A percentile compares a stretch with the other conserved stretches of the same genome.
phyloP scores from a whole-genome alignment of 2,329 filamentous ascomycete species.

The Zasmidium citrigriseum region DNA sequence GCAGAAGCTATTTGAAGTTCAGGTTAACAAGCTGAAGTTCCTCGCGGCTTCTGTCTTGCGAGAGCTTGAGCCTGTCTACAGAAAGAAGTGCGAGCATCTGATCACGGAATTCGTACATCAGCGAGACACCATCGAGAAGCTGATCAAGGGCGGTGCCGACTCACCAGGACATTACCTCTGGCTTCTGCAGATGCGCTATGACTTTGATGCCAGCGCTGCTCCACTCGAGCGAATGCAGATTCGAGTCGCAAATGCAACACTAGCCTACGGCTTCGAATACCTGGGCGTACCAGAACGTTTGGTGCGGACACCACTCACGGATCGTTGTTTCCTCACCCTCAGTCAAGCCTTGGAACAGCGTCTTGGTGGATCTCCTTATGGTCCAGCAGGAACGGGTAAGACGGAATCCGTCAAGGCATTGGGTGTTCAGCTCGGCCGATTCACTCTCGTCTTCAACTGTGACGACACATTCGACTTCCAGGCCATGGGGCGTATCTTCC shows the following conservation, averaged over 20 bases:
- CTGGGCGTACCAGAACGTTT: constrained; percentile 94
- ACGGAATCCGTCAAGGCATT: constrained; percentile 98
- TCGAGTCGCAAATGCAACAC: constrained; percentile 93
- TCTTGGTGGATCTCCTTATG: constrained; percentile 94
- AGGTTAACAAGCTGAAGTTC: constrained; percentile 80
- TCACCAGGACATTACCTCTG: constrained; percentile 83
- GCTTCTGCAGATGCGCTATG: constrained; percentile 96
- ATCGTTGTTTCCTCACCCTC: constrained; percentile 96
- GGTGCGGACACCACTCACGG: constrained; percentile 93
- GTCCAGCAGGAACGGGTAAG: constrained; percentile 96
- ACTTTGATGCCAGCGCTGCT: constrained; percentile 81
- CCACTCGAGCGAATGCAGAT: constrained; percentile 80
- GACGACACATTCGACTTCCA: constrained; percentile 99
- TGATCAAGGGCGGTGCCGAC: constrained; percentile 73
- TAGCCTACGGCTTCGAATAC: constrained; percentile 98
- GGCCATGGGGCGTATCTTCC: constrained; percentile 98
- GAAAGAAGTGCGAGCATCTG: constrained; percentile 97
- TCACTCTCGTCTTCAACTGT: constrained; percentile 98
- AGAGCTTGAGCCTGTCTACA: constrained; percentile 80
- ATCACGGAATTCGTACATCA: constrained; percentile 99
- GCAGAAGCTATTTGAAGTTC: constrained; percentile 71
- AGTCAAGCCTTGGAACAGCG: constrained; percentile 94
- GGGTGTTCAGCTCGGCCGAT: constrained; percentile 92
- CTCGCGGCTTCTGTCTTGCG: constrained; percentile 87
- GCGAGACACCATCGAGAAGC: constrained; percentile 85